Evolutionary conservation across 306 rosid species (phyloP).

Genomic region (Potentilla sterilis): DNA sequence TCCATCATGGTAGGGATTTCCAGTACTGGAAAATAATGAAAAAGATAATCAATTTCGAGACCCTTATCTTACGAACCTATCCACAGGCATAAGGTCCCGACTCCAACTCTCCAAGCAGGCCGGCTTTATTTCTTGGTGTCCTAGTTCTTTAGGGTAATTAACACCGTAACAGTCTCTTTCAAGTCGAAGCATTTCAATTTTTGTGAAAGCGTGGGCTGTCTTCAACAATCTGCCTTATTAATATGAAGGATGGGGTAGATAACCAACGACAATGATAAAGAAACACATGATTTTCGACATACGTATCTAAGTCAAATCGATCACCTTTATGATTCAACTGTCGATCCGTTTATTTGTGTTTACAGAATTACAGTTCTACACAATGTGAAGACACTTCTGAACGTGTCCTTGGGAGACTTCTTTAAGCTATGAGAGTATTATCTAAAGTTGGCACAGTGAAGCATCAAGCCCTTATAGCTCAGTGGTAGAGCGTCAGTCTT

Average conservation of each 20-base stretch:
- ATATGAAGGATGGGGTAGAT: not conserved
- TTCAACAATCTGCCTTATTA: not conserved
- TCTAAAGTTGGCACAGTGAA: too few species aligned
- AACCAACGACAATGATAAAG: not conserved
- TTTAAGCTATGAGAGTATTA: too few species aligned
- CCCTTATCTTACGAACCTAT: not conserved
- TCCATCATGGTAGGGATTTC: not conserved
- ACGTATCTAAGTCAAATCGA: not conserved
- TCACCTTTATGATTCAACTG: not conserved
- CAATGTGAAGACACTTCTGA: too few species aligned
- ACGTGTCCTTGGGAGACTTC: too few species aligned
- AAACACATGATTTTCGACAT: not conserved
- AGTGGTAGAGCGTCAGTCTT: constrained; percentile 54
- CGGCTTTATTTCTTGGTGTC: not conserved
- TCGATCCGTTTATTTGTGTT: too few species aligned
- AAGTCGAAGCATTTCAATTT: not conserved
- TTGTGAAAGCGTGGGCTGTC: not conserved
- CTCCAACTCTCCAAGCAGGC: not conserved
- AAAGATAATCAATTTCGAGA: not conserved
- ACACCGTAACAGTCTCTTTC: constrained; percentile 8
- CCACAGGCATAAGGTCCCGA: not conserved
- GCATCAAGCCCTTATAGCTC: constrained; percentile 38
- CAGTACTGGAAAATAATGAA: not conserved
- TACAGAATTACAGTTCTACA: not conserved
- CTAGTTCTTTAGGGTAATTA: not conserved